phyloP scores from a whole-genome alignment of 1,284 basidiomycete species.

The Ganoderma boninense region DNA sequence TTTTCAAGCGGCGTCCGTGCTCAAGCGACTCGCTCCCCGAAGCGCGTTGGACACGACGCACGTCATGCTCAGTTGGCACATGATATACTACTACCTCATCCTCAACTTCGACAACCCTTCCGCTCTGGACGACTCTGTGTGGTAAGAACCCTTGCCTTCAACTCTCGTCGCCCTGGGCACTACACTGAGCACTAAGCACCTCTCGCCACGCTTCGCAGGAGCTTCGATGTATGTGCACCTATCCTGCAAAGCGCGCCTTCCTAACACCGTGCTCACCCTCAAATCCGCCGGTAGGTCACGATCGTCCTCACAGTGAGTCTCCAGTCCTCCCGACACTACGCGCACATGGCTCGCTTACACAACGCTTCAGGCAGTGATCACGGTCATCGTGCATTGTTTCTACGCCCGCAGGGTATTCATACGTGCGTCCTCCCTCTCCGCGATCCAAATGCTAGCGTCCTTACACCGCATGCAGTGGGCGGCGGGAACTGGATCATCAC shows the following conservation, averaged over 20 bases:
- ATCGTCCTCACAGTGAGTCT: slow-evolving; percentile 20
- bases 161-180: no score
- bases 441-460: neutral
- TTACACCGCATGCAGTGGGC: slow-evolving; percentile 7
- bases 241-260: neutral
- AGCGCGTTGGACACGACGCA: slow-evolving; percentile 25
- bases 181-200: neutral
- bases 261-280: no score
- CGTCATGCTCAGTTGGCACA: slow-evolving; percentile 26
- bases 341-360: no score
- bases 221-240: slow-evolving; percentile 19
- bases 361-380: slow-evolving; percentile 30
- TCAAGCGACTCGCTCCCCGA: neutral
- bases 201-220: slow-evolving; percentile 8
- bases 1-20: neutral
- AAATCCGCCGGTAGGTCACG: slow-evolving; percentile 9
- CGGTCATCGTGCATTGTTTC: slow-evolving; percentile 27
- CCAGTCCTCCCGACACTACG: no score
- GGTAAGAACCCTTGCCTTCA: slow-evolving; percentile 19
- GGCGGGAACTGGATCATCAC: slow-evolving; percentile 13
- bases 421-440: slow-evolving; percentile 7
- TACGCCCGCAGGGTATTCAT: slow-evolving; percentile 28
- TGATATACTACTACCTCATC: slow-evolving; percentile 31
- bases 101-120: slow-evolving; percentile 25
- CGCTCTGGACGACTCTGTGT: slow-evolving; percentile 19